phyloP scores from a whole-genome alignment of 805 yeast species.

The Kodamaea jinghongensis region DNA sequence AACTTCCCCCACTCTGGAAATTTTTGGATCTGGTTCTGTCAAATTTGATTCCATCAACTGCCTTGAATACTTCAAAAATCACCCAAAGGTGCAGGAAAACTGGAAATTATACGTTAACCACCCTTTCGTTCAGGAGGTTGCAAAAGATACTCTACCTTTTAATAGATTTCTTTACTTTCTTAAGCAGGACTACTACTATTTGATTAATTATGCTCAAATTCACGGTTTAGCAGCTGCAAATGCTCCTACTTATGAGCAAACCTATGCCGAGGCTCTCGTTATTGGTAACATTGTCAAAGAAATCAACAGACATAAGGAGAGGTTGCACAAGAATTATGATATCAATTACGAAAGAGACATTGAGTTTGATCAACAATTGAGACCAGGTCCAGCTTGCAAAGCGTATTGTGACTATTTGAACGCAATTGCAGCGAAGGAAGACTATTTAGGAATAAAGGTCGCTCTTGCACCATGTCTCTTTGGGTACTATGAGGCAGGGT shows the following conservation, averaged over 20 bases:
- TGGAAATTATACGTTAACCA: conserved; percentile 65
- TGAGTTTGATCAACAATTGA: conserved; percentile 42
- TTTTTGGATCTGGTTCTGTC: not conserved
- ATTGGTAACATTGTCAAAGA: conserved; percentile 54
- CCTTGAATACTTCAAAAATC: conserved; percentile 50
- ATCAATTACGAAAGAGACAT: conserved; percentile 34
- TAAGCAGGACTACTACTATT: conserved; percentile 67
- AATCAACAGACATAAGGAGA: conserved; percentile 51
- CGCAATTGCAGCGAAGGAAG: conserved; percentile 49
- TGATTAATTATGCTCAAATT: conserved; percentile 64
- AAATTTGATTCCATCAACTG: conserved; percentile 5
- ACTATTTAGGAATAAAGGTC: conserved; percentile 62
- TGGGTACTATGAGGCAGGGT: conserved; percentile 65
- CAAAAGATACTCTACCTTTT: conserved; percentile 48
- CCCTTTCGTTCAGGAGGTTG: conserved; percentile 55
- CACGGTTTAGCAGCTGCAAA: conserved; percentile 62
- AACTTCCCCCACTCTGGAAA: conserved; percentile 25
- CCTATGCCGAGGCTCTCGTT: conserved; percentile 49
- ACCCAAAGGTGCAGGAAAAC: conserved; percentile 49
- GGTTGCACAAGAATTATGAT: conserved; percentile 41
- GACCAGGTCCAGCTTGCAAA: conserved; percentile 54
- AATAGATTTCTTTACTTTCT: conserved; percentile 52
- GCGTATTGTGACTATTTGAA: conserved; percentile 61
- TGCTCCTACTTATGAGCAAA: conserved; percentile 53
- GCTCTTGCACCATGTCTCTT: conserved; percentile 75